Base-by-base conservation (phyloP, 2,329 filamentous ascomycete genomes). In the Gaeumannomyces sp. region DNA sequence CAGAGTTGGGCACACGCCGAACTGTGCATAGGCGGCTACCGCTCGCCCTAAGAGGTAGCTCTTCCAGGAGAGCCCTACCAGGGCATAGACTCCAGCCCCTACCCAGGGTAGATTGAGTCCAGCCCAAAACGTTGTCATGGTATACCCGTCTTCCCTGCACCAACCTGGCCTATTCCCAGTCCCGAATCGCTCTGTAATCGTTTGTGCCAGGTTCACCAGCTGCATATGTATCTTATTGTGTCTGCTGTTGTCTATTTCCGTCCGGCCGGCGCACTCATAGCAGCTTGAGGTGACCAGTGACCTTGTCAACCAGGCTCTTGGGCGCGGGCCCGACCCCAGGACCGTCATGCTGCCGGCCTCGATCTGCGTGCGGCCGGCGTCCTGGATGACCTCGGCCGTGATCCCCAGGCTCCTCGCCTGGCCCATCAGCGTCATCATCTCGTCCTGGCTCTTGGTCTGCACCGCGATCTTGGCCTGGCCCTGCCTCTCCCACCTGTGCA, bases 311-410 rank as follows among this genome's bases (percentile, higher is more conserved):
- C 65, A 93, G 80, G 71, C 91, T 93, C 81, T 90, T 93, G 0
- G 94, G 94, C 31, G 89, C 94, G 2, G 88, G 88, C 0, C 88
- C 88, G 64, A 94, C 87, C 95, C 95, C 63, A 99, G 80, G 58
- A 99, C 95, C 0, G 95, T 99, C 75, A 92, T 85, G 76, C 93
- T 97, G 25, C 95, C 94, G 59, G 90, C 88, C 63, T 93, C 93
- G 76, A 99, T 98, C 84, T 99, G 95, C 60, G 95, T 99, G 67
- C 95, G 86, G 19, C 95, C 95, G n/a, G 95, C 95, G 78, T 99
- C 95, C 72, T 91, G 89, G 69, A 99, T 94, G 64, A 97, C 88
- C 75, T 94, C 90, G 64, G 94, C 92, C 67, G 92, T 93, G 66
- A 99, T 77, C 1, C 95, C 94, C 66, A 97, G 75, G 74, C 89